Percentiles rank a stretch among this genome's conserved stretches.
Conservation (phyloP, 1,284 basidiomycete species). For the Puccinia polysora region DNA sequence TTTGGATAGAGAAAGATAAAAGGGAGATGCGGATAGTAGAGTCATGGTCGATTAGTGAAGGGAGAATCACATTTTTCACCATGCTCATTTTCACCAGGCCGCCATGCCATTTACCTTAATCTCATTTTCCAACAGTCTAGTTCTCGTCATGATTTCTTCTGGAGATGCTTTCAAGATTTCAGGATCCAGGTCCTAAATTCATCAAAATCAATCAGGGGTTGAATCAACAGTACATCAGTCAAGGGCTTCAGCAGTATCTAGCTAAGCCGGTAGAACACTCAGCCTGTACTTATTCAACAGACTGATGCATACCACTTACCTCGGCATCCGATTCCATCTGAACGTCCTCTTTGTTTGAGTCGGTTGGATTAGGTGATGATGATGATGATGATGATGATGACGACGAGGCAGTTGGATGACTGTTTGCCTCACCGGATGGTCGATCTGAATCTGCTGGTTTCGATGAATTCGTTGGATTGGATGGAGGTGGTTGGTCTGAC, state of each 20-base stretch:
- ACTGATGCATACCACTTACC: background rate
- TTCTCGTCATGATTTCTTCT: conserved; percentile 79
- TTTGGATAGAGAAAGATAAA: no score
- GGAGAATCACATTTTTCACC: no score
- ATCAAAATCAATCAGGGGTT: no score
- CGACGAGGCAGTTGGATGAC: conserved; percentile 1
- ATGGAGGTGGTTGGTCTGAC: conserved; percentile 25
- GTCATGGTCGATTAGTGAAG: background rate
- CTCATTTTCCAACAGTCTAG: conserved; percentile 87
- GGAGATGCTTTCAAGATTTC: conserved; percentile 68
- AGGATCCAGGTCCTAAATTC: conserved; percentile 12
- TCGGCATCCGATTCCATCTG: conserved; percentile 24
- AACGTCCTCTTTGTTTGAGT: conserved; percentile 24
- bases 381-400: background rate
- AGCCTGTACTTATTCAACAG: background rate
- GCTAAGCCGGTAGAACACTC: background rate
- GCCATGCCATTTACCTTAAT: conserved; percentile 64
- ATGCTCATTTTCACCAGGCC: background rate
- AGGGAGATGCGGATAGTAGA: no score
- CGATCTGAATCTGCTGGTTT: conserved; percentile 1
- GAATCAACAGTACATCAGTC: no score
- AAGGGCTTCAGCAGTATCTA: no score
- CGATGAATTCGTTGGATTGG: conserved; percentile 21
- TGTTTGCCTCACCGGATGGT: no score
- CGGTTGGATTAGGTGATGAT: background rate